These are phyloP conservation scores for Camelina neglecta DNA, from an alignment of 345 rosid species.

Conservation along the genomic window DNA sequence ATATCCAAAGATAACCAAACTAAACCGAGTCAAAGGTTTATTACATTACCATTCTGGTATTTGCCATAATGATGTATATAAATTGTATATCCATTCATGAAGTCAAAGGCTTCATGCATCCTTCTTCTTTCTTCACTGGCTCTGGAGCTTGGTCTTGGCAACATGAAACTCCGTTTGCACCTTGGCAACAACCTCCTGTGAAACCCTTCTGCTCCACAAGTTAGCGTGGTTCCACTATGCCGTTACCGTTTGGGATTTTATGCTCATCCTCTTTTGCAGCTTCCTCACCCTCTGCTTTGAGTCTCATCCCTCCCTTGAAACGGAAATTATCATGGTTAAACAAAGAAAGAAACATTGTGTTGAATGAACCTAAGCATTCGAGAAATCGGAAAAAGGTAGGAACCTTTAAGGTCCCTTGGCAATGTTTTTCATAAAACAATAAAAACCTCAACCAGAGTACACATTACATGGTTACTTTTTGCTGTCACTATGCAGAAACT, in stretches of 20 bases:
- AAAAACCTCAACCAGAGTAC: conserved; percentile 13
- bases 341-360: background rate
- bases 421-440: background rate
- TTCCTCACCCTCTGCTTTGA: conserved; percentile 42
- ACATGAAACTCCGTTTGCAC: conserved; percentile 72
- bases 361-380: conserved; percentile 2
- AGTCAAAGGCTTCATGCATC: conserved; percentile 43
- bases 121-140: conserved; percentile 43
- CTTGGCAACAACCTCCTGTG: conserved; percentile 76
- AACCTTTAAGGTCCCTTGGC: background rate
- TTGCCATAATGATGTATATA: background rate
- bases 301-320: conserved; percentile 82
- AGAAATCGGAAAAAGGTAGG: background rate
- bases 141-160: conserved; percentile 63
- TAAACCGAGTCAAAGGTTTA: conserved; percentile 1
- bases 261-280: conserved; percentile 41
- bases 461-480: background rate
- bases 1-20: background rate
- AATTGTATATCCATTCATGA: no score
- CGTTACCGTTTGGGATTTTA: conserved; percentile 52
- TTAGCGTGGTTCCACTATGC: conserved; percentile 29
- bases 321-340: conserved; percentile 2
- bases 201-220: conserved; percentile 40
- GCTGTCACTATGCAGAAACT: conserved; percentile 5
- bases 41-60: conserved; percentile 8